phyloP scores from a whole-genome alignment of 2,329 filamentous ascomycete genomes.

The Fusarium penzigii region DNA sequence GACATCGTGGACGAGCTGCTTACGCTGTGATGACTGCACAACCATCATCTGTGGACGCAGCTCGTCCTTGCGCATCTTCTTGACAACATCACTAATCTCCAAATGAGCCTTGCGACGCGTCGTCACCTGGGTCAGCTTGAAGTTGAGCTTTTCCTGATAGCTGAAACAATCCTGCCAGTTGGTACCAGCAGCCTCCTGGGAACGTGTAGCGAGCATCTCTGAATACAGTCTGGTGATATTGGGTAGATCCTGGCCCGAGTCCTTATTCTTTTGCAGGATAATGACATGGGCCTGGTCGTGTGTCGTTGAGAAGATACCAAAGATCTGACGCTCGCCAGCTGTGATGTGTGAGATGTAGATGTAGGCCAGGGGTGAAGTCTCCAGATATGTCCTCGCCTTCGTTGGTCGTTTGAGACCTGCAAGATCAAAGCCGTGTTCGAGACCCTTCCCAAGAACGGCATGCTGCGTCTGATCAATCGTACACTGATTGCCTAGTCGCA shows the following conservation, averaged over 20 bases:
- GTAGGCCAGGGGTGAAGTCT: slow-evolving; percentile 74
- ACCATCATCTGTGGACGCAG: slow-evolving; percentile 78
- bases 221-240: slow-evolving; percentile 88
- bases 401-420: slow-evolving; percentile 68
- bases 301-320: slow-evolving; percentile 86
- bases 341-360: slow-evolving; percentile 92
- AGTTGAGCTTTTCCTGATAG: slow-evolving; percentile 83
- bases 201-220: slow-evolving; percentile 68
- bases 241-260: slow-evolving; percentile 78
- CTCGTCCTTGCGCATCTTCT: slow-evolving; percentile 88
- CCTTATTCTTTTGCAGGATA: slow-evolving; percentile 80
- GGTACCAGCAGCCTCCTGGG: slow-evolving; percentile 66
- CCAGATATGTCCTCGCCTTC: slow-evolving; percentile 71
- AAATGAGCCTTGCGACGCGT: slow-evolving; percentile 87
- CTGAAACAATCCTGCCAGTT: slow-evolving; percentile 79
- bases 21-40: slow-evolving; percentile 84
- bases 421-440: slow-evolving; percentile 93
- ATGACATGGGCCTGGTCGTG: slow-evolving; percentile 81
- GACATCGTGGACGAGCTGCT: slow-evolving; percentile 80
- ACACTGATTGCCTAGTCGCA: slow-evolving; percentile 87
- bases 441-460: slow-evolving; percentile 86
- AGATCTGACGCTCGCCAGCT: slow-evolving; percentile 88
- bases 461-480: slow-evolving; percentile 90
- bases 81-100: slow-evolving; percentile 83
- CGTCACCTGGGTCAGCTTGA: slow-evolving; percentile 85